Evolutionary conservation across 768 basidiomycete species (phyloP).

Genomic region (Fomitopsis serialis): DNA sequence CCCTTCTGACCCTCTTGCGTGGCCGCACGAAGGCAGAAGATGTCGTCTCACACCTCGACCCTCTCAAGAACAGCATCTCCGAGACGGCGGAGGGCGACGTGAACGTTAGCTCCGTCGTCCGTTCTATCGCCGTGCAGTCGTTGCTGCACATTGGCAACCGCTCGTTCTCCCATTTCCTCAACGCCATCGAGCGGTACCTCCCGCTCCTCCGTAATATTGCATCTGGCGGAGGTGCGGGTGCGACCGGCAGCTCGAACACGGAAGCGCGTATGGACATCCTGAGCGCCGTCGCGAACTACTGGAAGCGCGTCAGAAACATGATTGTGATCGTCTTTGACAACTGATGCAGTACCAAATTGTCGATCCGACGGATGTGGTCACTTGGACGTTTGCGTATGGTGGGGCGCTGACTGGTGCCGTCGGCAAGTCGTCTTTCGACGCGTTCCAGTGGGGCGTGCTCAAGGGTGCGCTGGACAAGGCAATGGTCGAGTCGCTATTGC

Average conservation of each 20-base stretch:
- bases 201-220: constrained; percentile 65
- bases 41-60: constrained; percentile 69
- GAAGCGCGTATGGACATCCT: constrained; percentile 72
- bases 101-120: constrained; percentile 63
- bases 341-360: constrained; percentile 98
- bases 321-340: constrained; percentile 93
- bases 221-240: constrained; percentile 28
- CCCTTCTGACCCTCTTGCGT: constrained; percentile 76
- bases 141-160: constrained; percentile 88
- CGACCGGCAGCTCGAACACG: constrained; percentile 28
- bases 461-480: constrained; percentile 84
- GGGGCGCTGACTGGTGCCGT: constrained; percentile 35
- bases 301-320: constrained; percentile 83
- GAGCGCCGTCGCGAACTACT: constrained; percentile 67
- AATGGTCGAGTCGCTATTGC: constrained; percentile 79
- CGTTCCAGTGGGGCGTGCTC: constrained; percentile 83
- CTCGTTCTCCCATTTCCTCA: constrained; percentile 96
- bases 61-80: constrained; percentile 60
- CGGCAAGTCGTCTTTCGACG: constrained; percentile 33
- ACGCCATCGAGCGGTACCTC: constrained; percentile 94
- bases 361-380: constrained; percentile 87
- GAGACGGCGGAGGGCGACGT: constrained; percentile 50
- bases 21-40: constrained; percentile 76
- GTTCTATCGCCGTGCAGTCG: constrained; percentile 82
- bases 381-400: constrained; percentile 71